Conservation (phyloP, 768 basidiomycete species). For the Calocybe cyanea region DNA sequence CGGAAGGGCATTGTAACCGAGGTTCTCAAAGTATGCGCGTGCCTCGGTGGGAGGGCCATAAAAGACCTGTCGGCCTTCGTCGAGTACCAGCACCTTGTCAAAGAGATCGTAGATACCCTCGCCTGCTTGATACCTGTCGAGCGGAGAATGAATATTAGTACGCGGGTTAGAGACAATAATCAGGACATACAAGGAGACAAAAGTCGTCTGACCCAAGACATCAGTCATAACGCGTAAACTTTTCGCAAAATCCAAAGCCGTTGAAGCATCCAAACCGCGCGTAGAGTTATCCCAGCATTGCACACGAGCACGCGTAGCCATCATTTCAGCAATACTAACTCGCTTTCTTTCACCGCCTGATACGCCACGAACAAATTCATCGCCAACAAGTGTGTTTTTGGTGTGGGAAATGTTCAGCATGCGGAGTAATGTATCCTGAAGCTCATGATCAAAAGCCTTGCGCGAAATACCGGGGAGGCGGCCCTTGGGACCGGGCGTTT, state of each 20-base stretch:
- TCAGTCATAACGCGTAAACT: constrained; percentile 82
- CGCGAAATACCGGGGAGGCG: constrained; percentile 65
- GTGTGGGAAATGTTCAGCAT: constrained; percentile 89
- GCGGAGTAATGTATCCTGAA: constrained; percentile 60
- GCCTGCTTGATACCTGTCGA: constrained; percentile 68
- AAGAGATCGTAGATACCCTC: constrained; percentile 76
- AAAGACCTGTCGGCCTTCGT: constrained; percentile 79
- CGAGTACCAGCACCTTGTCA: constrained; percentile 84
- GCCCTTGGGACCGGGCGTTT: constrained; percentile 71
- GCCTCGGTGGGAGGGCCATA: constrained; percentile 74
- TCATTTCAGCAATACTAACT: constrained; percentile 84
- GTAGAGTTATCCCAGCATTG: constrained; percentile 87
- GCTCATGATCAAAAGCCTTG: constrained; percentile 50
- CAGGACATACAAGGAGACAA: constrained; percentile 62
- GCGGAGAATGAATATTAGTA: background rate
- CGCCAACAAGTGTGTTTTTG: constrained; percentile 72
- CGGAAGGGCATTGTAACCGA: constrained; percentile 72
- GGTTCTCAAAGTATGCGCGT: constrained; percentile 69
- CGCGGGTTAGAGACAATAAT: background rate
- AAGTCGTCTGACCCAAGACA: constrained; percentile 72
- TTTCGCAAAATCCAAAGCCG: constrained; percentile 82
- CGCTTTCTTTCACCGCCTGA: constrained; percentile 79
- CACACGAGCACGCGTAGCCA: constrained; percentile 75
- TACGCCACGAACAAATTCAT: constrained; percentile 81
- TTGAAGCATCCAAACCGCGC: constrained; percentile 79